phyloP scores from a whole-genome alignment of 768 basidiomycete genomes.

The Peribolospora baueri region DNA sequence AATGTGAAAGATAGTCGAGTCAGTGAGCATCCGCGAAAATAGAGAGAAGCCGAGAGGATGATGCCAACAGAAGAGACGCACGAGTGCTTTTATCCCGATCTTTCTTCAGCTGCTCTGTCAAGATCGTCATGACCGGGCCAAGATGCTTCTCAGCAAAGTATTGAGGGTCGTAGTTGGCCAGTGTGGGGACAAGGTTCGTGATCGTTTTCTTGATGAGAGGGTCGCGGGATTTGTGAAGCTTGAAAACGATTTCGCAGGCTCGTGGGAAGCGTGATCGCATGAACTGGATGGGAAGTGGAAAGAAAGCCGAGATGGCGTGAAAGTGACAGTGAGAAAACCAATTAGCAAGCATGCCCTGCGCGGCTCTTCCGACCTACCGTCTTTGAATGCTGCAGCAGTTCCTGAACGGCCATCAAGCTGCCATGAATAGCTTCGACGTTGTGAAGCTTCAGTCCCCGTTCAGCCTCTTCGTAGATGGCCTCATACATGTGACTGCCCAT shows the following conservation, averaged over 20 bases:
- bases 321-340: too few relatives aligned
- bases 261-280: constrained; percentile 36
- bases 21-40: neutral
- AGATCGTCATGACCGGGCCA: constrained; percentile 79
- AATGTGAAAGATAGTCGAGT: neutral
- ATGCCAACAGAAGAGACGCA: constrained; percentile 19
- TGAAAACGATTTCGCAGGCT: constrained; percentile 68
- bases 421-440: constrained; percentile 81
- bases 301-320: neutral
- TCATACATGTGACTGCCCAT: constrained; percentile 31
- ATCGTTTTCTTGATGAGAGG: constrained; percentile 74
- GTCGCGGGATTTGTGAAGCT: constrained; percentile 70
- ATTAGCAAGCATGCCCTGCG: too few relatives aligned
- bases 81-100: constrained; percentile 69
- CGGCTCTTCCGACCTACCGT: neutral
- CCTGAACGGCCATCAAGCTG: constrained; percentile 26
- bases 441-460: constrained; percentile 41
- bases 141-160: constrained; percentile 77
- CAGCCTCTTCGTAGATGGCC: constrained; percentile 73
- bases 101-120: constrained; percentile 67
- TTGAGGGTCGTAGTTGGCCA: constrained; percentile 81
- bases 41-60: neutral
- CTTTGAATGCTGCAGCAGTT: neutral
- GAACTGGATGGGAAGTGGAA: constrained; percentile 12
- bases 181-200: constrained; percentile 78